These are phyloP conservation scores for Piper longum DNA, from an alignment of 164 flowering plant species.

Conservation along the genomic window DNA sequence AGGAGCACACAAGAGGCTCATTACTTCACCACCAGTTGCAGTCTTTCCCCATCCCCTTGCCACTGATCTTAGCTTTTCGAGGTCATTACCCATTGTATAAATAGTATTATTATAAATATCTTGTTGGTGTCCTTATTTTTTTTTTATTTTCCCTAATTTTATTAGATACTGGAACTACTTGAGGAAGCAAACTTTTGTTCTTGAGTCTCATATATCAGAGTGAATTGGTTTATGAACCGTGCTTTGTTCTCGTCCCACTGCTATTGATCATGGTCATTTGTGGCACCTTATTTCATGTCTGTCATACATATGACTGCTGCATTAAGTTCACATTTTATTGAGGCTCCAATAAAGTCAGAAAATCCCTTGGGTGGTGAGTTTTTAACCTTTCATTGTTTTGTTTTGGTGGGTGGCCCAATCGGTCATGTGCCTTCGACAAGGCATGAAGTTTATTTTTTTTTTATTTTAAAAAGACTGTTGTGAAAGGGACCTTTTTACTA, in stretches of 20 bases:
- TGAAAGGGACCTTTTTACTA: not conserved
- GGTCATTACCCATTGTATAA: conserved; percentile 16
- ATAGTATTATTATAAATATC: not conserved
- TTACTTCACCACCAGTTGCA: conserved; percentile 91
- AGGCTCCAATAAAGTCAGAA: conserved; percentile 28
- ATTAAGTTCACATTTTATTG: conserved; percentile 23
- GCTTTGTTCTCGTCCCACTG: conserved; percentile 79
- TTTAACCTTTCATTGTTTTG: conserved; percentile 6
- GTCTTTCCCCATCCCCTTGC: conserved; percentile 95
- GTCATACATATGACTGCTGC: conserved; percentile 61
- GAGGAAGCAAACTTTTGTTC: conserved; percentile 95
- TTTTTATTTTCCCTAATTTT: not conserved
- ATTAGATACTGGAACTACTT: conserved; percentile 95
- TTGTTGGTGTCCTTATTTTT: conserved; percentile 1
- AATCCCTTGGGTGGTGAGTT: conserved; percentile 47
- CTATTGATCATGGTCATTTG: conserved; percentile 96
- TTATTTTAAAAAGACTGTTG: not conserved
- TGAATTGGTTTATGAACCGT: conserved; percentile 81
- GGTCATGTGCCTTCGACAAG: not conserved
- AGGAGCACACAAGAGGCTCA: conserved; percentile 86
- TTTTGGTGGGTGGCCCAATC: not conserved
- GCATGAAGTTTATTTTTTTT: not conserved
- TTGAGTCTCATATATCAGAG: conserved; percentile 70
- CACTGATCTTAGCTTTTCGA: conserved; percentile 76
- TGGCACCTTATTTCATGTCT: conserved; percentile 73